A percentile compares a stretch with the other conserved stretches of the same genome.
Conservation (phyloP, 2,329 filamentous ascomycete species). For the Trematosphaeria pertusa region DNA sequence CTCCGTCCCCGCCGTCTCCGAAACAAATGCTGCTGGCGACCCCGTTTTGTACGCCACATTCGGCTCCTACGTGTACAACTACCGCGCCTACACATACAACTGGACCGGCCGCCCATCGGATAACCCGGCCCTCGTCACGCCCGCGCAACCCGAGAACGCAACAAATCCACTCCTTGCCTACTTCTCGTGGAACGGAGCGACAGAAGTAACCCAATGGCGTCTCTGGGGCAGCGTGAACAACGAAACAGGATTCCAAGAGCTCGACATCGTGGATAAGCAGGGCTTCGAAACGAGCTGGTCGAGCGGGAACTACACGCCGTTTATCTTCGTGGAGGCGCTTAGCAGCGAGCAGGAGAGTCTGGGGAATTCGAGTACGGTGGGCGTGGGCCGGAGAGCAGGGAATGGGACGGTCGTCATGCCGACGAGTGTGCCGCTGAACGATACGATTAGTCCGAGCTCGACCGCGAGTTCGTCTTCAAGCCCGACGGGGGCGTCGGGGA, state of each 20-base stretch:
- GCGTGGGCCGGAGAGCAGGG: not conserved
- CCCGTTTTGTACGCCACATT: slow-evolving; percentile 62
- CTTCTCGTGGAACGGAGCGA: slow-evolving; percentile 24
- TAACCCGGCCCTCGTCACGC: slow-evolving; percentile 21
- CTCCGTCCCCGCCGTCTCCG: slow-evolving; percentile 50
- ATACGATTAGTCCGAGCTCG: not conserved
- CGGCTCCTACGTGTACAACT: slow-evolving; percentile 44
- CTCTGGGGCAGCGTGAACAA: slow-evolving; percentile 53
- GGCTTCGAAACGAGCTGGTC: slow-evolving; percentile 53
- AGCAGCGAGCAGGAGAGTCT: slow-evolving; percentile 7
- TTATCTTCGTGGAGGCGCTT: slow-evolving; percentile 17
- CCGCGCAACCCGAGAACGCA: slow-evolving; percentile 10
- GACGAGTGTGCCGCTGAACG: not conserved
- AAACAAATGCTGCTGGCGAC: slow-evolving; percentile 55
- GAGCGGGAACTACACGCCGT: slow-evolving; percentile 11
- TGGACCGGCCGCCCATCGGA: slow-evolving; percentile 15
- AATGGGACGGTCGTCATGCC: not conserved
- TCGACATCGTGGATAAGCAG: slow-evolving; percentile 49
- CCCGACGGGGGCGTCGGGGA: not conserved
- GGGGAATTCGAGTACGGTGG: slow-evolving; percentile 1
- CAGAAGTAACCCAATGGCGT: slow-evolving; percentile 44
- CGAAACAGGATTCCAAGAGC: slow-evolving; percentile 43
- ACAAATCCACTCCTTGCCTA: slow-evolving; percentile 38
- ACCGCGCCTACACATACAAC: slow-evolving; percentile 38
- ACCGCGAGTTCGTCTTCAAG: not conserved